Percentiles rank a stretch among this genome's conserved stretches.
phyloP scores from a whole-genome alignment of 2,329 filamentous ascomycete species.

The Diaporthe ampelina region DNA sequence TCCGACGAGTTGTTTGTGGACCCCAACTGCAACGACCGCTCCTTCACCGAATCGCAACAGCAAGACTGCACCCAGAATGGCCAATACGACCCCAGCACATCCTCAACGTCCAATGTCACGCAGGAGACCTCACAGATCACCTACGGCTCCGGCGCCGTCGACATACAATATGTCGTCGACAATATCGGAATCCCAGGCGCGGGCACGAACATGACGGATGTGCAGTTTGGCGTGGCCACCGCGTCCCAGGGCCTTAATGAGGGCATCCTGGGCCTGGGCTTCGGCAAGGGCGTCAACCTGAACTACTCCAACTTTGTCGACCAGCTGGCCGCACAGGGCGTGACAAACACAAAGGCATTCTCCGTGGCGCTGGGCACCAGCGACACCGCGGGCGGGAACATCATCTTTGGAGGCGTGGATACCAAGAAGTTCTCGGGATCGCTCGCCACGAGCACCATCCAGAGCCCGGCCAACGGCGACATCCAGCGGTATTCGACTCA shows the following conservation, averaged over 20 bases:
- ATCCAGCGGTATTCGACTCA: slow-evolving; percentile 58
- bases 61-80: slow-evolving; percentile 58
- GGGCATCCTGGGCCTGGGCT: slow-evolving; percentile 79
- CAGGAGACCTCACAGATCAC: slow-evolving; percentile 50
- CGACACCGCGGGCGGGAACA: slow-evolving; percentile 47
- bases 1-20: slow-evolving; percentile 72
- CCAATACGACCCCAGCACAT: slow-evolving; percentile 54
- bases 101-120: slow-evolving; percentile 50
- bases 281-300: slow-evolving; percentile 60
- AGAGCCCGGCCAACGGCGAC: slow-evolving; percentile 47
- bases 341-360: slow-evolving; percentile 58
- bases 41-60: slow-evolving; percentile 47
- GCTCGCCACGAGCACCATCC: slow-evolving; percentile 48
- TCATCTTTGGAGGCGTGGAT: slow-evolving; percentile 62
- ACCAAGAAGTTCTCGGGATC: slow-evolving; percentile 59
- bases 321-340: slow-evolving; percentile 58
- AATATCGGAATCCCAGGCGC: slow-evolving; percentile 49
- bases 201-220: slow-evolving; percentile 56
- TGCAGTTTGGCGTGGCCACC: slow-evolving; percentile 73
- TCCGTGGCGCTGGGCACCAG: slow-evolving; percentile 51
- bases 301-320: slow-evolving; percentile 63
- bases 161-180: slow-evolving; percentile 59
- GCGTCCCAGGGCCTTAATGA: slow-evolving; percentile 58
- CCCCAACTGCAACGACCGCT: slow-evolving; percentile 64
- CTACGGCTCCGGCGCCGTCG: slow-evolving; percentile 62